Conservation (phyloP, 2,329 filamentous ascomycete species). For the Cladosporium sp. region DNA sequence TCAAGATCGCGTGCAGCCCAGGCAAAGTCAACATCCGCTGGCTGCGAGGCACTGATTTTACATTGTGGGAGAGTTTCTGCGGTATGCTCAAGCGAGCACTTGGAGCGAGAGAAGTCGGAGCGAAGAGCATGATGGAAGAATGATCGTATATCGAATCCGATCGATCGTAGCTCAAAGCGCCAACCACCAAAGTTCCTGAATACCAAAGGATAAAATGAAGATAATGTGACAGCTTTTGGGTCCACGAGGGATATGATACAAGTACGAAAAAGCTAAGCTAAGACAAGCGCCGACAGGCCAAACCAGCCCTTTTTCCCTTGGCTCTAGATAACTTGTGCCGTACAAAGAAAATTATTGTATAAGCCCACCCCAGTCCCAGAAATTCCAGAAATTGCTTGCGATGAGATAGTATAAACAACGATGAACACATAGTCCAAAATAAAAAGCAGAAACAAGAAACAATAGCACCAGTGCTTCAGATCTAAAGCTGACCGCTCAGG, state of each 20-base stretch:
- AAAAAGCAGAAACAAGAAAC: neutral
- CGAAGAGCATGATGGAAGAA: neutral
- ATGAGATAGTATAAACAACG: neutral
- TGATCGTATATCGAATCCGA: no score
- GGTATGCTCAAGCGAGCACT: slow-evolving; percentile 63
- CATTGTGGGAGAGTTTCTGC: slow-evolving; percentile 81
- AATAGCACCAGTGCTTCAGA: neutral
- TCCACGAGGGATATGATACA: no score
- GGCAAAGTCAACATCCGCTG: slow-evolving; percentile 55
- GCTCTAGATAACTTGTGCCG: no score
- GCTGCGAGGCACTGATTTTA: slow-evolving; percentile 69
- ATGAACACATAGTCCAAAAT: neutral
- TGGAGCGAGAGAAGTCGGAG: neutral
- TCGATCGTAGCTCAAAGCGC: no score
- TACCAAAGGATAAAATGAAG: no score
- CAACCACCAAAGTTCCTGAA: no score
- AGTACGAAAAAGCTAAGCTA: no score
- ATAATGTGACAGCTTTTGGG: no score
- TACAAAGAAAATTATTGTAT: no score
- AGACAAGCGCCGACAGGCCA: no score
- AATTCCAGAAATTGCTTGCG: neutral
- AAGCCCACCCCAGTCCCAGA: no score
- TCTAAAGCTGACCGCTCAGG: slow-evolving; percentile 37
- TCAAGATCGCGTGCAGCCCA: slow-evolving; percentile 37
- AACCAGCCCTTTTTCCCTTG: no score